Evolutionary conservation across 257 asterid genomes (phyloP), one percentile per base, ranked within the genome.

Genomic region (Scutellaria barbata): DNA sequence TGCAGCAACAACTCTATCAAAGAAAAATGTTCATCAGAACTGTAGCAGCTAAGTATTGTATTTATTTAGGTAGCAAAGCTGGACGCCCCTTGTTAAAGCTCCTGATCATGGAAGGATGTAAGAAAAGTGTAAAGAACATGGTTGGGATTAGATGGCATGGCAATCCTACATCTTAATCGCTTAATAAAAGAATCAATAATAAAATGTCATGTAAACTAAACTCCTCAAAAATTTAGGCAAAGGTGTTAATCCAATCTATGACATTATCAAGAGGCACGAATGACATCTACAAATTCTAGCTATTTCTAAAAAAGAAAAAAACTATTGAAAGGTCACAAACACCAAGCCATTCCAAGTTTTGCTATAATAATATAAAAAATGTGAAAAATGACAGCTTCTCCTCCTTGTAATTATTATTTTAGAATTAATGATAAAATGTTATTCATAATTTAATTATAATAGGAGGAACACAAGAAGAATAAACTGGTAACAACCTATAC

Each of bases 41-140:
- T 33, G 16, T 14, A 61, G 66, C 66, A 60, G 50, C 51, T 40
- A 61, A 61, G 45, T 16, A 61, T 10, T 39, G 51, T 18, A 57
- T 30, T 57, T 25, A 57, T n/a, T 57, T 57, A 17, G n/a, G 4
- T 11, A 8, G 50, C 63, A 22, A 60, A 30, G n/a, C n/a, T n/a
- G 13, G 66, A 7, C 4, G 48, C 33, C 16, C 7, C 7, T 25
- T 2, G 13, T 8, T 6, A 13, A 59, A 59, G 46, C 47, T 16
- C 47, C 65, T 35, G 25, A 58, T 14, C n/a, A 35, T 5, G 14
- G 47, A 3, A 59, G 65, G 17, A 59, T 35, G 37, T 37, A 55
- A 40, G 35, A 55, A 55, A 20, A 2, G 8, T 14, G 33, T 55
- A 10, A 22, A 22, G 25, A 55, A 9, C 46, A 7, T 35, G 47